Evolutionary conservation across 371 early-diverging fungal species (phyloP).

Genomic region (Mortierella sp.): DNA sequence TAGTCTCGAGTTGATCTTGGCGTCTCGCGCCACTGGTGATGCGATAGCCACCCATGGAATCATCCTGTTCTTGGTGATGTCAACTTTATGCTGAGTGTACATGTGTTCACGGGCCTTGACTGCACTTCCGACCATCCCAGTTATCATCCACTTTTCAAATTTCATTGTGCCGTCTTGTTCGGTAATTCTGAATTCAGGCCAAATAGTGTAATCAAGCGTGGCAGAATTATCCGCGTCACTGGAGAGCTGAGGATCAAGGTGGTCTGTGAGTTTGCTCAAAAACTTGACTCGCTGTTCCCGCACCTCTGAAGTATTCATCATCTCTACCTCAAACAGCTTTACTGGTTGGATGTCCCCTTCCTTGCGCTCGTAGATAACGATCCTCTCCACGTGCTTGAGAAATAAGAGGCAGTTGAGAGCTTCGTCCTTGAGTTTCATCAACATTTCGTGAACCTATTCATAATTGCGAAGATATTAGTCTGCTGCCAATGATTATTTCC

Average conservation of each 20-base stretch:
- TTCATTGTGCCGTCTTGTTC: conserved; percentile 4
- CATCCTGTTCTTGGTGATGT: conserved; percentile 5
- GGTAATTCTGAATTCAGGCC: conserved; percentile 13
- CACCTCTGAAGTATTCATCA: conserved; percentile 30
- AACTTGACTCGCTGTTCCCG: conserved; percentile 4
- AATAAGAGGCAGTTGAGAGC: conserved; percentile 36
- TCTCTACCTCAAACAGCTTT: conserved; percentile 28
- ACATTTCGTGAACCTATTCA: conserved; percentile 16
- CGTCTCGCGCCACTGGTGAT: conserved; percentile 1
- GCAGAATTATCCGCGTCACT: not conserved
- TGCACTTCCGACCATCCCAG: conserved; percentile 19
- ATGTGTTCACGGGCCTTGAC: conserved; percentile 8
- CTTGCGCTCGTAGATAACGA: conserved; percentile 41
- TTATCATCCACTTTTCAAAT: conserved; percentile 23
- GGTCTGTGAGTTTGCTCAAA: conserved; percentile 12
- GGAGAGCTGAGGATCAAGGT: not conserved
- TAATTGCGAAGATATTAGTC: not conserved
- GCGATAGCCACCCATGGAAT: conserved; percentile 47
- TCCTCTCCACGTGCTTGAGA: conserved; percentile 34
- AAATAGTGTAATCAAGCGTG: conserved; percentile 12
- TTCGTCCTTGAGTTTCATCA: conserved; percentile 12
- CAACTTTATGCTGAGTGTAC: not conserved
- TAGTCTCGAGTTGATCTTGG: conserved; percentile 10
- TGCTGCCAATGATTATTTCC: no score
- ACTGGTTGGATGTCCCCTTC: not conserved